Percentiles rank a stretch among this genome's conserved stretches.
phyloP scores from a whole-genome alignment of 2,329 filamentous ascomycete species.

The Thielaviopsis populi region DNA sequence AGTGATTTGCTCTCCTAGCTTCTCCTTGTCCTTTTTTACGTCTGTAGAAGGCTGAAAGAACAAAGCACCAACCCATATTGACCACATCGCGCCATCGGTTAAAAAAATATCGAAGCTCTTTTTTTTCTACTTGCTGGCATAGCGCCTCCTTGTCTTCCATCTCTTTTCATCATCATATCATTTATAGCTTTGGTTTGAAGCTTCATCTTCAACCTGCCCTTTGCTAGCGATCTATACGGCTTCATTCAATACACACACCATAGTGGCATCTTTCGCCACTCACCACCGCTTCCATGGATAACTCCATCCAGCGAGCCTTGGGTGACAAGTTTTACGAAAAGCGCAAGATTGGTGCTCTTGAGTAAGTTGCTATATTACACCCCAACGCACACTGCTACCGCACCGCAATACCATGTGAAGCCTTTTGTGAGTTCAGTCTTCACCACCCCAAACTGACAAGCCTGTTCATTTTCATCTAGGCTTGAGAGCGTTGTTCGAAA shows the following conservation, averaged over 20 bases:
- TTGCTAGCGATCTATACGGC: background rate
- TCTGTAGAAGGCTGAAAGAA: background rate
- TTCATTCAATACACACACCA: background rate
- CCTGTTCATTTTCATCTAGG: slow-evolving; percentile 30
- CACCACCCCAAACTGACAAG: slow-evolving; percentile 9
- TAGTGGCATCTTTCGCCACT: background rate
- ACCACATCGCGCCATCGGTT: background rate
- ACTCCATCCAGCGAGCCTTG: slow-evolving; percentile 72
- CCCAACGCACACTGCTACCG: too few relatives aligned
- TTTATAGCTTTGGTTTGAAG: background rate
- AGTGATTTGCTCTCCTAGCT: background rate
- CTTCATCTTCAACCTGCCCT: background rate
- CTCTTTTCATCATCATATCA: background rate
- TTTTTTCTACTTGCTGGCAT: background rate
- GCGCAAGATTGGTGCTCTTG: slow-evolving; percentile 87
- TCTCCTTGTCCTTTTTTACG: background rate
- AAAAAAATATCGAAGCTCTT: background rate
- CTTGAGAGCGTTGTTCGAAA: slow-evolving; percentile 86
- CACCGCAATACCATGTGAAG: too few relatives aligned
- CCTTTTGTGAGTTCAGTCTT: too few relatives aligned
- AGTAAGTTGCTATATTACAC: slow-evolving; percentile 43
- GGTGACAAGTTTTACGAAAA: slow-evolving; percentile 99
- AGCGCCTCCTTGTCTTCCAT: background rate
- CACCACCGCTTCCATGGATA: slow-evolving; percentile 51
- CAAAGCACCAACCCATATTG: background rate